Evolutionary conservation across 2,329 filamentous ascomycete genomes (phyloP), one percentile per base, ranked within the genome.

Genomic region (Neonectria sp.): DNA sequence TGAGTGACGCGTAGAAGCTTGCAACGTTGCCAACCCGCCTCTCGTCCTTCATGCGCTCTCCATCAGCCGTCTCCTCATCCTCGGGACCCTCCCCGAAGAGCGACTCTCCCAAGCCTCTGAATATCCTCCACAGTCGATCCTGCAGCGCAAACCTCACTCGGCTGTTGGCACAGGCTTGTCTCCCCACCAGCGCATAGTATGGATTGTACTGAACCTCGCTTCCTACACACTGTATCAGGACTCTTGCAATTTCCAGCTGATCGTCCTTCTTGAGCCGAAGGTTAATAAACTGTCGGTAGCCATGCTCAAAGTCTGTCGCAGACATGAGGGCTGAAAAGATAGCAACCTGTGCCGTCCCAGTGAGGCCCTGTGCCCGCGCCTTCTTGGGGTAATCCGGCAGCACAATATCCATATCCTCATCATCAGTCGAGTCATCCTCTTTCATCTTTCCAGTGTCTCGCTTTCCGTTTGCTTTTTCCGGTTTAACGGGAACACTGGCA

Each of bases 291-390:
- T 95, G 92, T 11, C 91, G 83, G 73, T 95, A 91, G 0, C 95
- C 96, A 75, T 98, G 94, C 73, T 95, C 91, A 78, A 89, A 94
- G 77, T 97, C 94, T 11, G 88, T 89, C 1, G 94, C 93, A 12
- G 93, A 95, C 86, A 98, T 93, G 67, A 99, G 91, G 5, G 95
- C 91, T 37, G 97, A 89, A 80, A 99, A 99, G 67, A 99, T 97
- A n/a, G 94, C 93, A 60, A 94, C 90, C 52, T 95, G 92, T 24
- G 96, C 88, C 65, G 94, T 91, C 0, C 94, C 97, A 78, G 94
- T 96, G 89, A 98, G 94, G 24, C 94, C 91, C 71, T 97, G 92
- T 52, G 93, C 89, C 64, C 89, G 89, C 15, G 95, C 94, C n/a
- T 97, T 89, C 67, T 90, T 88, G 21, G 79, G 78, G 11, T 95